Percentiles rank a stretch among this genome's conserved stretches.
Evolutionary conservation across 83 land plant species (phyloP).

Genomic region (Diphasiastrum complanatum): DNA sequence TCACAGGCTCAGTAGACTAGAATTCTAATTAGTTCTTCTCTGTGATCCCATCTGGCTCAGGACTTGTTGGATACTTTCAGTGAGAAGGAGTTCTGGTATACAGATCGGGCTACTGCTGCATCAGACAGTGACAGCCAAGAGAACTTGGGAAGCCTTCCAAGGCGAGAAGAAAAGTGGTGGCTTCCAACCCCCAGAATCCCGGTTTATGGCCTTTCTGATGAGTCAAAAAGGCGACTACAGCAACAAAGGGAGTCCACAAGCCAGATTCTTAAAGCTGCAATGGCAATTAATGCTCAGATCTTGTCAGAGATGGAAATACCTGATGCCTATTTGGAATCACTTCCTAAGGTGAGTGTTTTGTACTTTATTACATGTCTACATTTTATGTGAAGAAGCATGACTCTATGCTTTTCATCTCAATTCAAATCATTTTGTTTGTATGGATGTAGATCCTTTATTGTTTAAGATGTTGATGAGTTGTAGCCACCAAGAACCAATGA

Average conservation of each 20-base stretch:
- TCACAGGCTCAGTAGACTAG: too few relatives aligned
- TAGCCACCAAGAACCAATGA: too few relatives aligned
- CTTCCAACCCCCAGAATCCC: constrained; percentile 20
- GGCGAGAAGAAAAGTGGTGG: constrained; percentile 27
- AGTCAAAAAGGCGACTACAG: constrained; percentile 9
- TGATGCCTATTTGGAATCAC: constrained; percentile 20
- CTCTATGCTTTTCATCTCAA: too few relatives aligned
- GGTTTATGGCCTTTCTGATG: constrained; percentile 13
- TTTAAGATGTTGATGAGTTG: too few relatives aligned
- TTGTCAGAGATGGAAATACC: constrained; percentile 25
- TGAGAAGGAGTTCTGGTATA: constrained; percentile 20
- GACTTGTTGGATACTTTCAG: constrained; percentile 18
- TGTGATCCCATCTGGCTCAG: constrained; percentile 9
- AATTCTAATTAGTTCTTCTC: too few relatives aligned
- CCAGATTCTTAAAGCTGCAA: constrained; percentile 21
- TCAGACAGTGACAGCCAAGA: background rate
- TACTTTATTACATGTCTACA: background rate
- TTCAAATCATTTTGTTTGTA: too few relatives aligned
- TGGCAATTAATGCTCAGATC: constrained; percentile 24
- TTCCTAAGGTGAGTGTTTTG: constrained; percentile 17
- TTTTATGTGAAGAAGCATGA: too few relatives aligned
- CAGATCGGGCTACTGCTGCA: constrained; percentile 2
- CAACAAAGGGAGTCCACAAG: constrained; percentile 16
- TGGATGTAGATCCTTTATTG: too few relatives aligned
- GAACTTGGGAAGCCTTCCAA: constrained; percentile 5